Evolutionary conservation across 257 asterid genomes (phyloP).

Genomic region (Handroanthus guayacan): DNA sequence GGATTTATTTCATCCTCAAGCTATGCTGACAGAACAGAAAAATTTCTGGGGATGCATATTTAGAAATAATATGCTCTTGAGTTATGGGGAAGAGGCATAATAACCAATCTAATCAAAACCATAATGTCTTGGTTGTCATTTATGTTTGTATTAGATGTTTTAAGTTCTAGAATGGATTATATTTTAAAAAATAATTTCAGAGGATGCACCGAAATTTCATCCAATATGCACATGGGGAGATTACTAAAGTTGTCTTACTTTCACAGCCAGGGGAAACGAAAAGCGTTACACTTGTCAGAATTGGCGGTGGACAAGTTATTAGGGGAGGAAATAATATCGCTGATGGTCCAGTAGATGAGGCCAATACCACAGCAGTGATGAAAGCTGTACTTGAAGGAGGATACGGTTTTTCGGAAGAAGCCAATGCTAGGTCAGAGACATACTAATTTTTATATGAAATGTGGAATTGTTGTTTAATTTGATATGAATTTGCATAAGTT

Average conservation of each 20-base stretch:
- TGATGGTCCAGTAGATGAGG: slow-evolving; percentile 66
- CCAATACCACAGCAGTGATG: slow-evolving; percentile 57
- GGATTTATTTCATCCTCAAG: slow-evolving; percentile 16
- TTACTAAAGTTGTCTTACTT: slow-evolving; percentile 31
- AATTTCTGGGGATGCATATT: slow-evolving; percentile 13
- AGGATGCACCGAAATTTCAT: slow-evolving; percentile 27
- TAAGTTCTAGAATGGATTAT: slow-evolving; percentile 11
- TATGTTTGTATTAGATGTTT: slow-evolving; percentile 21
- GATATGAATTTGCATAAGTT: slow-evolving; percentile 22
- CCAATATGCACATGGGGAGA: slow-evolving; percentile 10
- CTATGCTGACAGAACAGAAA: slow-evolving; percentile 18
- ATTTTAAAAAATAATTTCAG: neutral
- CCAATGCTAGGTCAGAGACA: slow-evolving; percentile 59
- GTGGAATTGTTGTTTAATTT: slow-evolving; percentile 6
- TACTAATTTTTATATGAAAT: slow-evolving; percentile 26
- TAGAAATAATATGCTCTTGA: slow-evolving; percentile 10
- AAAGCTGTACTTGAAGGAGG: slow-evolving; percentile 54
- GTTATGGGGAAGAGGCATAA: neutral
- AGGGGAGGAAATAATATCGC: slow-evolving; percentile 87
- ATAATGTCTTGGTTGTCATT: slow-evolving; percentile 7
- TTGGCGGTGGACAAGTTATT: slow-evolving; percentile 77
- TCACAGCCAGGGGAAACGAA: slow-evolving; percentile 97
- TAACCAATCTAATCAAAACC: slow-evolving; percentile 10
- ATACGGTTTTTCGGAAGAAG: slow-evolving; percentile 63
- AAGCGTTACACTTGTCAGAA: slow-evolving; percentile 82